Evolutionary conservation across 441 rosid species (phyloP).

Genomic region (Capsella rubella): DNA sequence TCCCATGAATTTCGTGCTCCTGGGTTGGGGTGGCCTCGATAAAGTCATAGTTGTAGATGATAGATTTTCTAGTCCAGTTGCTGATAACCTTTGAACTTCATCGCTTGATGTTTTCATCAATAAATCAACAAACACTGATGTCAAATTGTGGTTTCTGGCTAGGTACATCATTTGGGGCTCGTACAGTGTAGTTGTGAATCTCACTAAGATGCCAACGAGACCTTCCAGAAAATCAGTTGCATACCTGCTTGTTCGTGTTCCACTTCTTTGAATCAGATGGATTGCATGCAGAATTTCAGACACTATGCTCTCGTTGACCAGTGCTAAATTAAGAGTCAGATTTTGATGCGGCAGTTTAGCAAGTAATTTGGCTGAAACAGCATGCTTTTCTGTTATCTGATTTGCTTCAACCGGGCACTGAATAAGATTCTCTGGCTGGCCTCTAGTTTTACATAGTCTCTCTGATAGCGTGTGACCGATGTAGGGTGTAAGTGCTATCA

Average conservation of each 20-base stretch:
- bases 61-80: slow-evolving; percentile 83
- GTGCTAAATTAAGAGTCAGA: slow-evolving; percentile 78
- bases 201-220: slow-evolving; percentile 78
- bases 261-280: slow-evolving; percentile 61
- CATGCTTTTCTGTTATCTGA: slow-evolving; percentile 75
- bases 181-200: slow-evolving; percentile 86
- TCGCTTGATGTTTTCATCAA: slow-evolving; percentile 79
- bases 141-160: slow-evolving; percentile 75
- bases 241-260: slow-evolving; percentile 71
- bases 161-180: slow-evolving; percentile 70
- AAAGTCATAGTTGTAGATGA: slow-evolving; percentile 71
- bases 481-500: slow-evolving; percentile 63
- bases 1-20: slow-evolving; percentile 56
- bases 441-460: slow-evolving; percentile 79
- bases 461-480: slow-evolving; percentile 76
- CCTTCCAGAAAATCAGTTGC: slow-evolving; percentile 79
- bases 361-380: slow-evolving; percentile 76
- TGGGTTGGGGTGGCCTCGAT: slow-evolving; percentile 59
- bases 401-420: slow-evolving; percentile 48
- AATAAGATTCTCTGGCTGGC: slow-evolving; percentile 79
- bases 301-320: slow-evolving; percentile 56
- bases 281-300: slow-evolving; percentile 64
- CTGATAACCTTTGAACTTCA: slow-evolving; percentile 85
- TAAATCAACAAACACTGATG: slow-evolving; percentile 72
- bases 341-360: slow-evolving; percentile 84